Base-by-base conservation (phyloP, 371 early-diverging fungal species). In the Rhizomucor pusillus region DNA sequence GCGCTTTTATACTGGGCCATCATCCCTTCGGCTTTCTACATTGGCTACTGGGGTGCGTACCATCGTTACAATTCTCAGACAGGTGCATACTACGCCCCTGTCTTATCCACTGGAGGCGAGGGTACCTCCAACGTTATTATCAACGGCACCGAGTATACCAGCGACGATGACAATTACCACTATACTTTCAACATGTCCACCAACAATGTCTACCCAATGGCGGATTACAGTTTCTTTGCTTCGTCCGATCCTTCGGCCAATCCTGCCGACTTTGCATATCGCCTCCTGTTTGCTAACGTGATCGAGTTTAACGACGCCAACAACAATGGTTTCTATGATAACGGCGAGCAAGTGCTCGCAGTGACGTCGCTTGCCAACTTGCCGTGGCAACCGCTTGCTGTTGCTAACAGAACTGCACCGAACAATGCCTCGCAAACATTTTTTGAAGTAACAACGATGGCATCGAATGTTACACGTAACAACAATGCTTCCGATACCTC, bases 81-180 rank as follows among this genome's bases (percentile, higher is more conserved):
- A 11, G 78, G 78, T 0, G 68, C 70, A 18, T 78, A 74, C 50
- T 78, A 75, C 52, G 78, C 75, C n/a, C 78, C 78, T 18, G 50
- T 54, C 29, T n/a, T 74, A 2, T 60, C 53, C 11, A 43, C 59
- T n/a, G 51, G 52, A 36, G 65, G 65, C 2, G 57, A 54, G 14
- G 65, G 64, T 12, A 64, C 60, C 9, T 24, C 54, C 1, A 59
- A 70, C 37, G 62, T 69, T 3, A 29, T 72, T 9, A 60, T 78
- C 40, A 78, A 70, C 48, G 74, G 71, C 1, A 72, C 78, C 11
- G 69, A 63, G 12, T 57, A 70, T 34, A 65, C 69, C 1, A 62
- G 66, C 23, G 49, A 62, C 6, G 44, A 54, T 35, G 54, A 64
- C 40, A 74, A 74, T 47, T 78, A 68, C 24, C 68, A 63, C 19